Evolutionary conservation across 352 stramenopile species (phyloP).

Genomic region (Globisporangium nodosum): DNA sequence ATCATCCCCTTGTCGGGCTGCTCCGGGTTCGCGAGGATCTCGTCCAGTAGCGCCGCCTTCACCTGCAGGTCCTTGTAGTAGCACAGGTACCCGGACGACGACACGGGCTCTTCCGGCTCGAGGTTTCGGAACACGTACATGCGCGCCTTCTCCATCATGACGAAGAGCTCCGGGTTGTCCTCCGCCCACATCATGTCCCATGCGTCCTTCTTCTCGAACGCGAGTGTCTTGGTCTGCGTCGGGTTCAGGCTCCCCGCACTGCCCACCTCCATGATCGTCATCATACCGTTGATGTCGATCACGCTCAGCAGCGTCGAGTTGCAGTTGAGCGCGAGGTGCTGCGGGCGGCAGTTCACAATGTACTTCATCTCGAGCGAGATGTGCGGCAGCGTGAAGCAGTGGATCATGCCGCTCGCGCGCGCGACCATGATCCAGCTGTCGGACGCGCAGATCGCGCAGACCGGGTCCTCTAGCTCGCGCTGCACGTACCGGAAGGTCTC

Average conservation of each 20-base stretch:
- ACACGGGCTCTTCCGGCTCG: constrained; percentile 85
- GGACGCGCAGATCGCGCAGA: constrained; percentile 82
- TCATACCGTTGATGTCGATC: constrained; percentile 86
- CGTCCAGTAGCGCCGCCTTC: constrained; percentile 78
- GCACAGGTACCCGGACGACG: constrained; percentile 86
- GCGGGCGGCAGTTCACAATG: constrained; percentile 71
- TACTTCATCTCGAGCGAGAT: constrained; percentile 91
- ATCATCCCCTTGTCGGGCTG: constrained; percentile 74
- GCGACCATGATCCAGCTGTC: constrained; percentile 84
- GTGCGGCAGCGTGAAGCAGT: constrained; percentile 89
- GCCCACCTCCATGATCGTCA: constrained; percentile 85
- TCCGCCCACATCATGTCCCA: constrained; percentile 92
- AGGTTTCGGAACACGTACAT: constrained; percentile 88
- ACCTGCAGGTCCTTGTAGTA: constrained; percentile 87
- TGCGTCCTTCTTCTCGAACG: constrained; percentile 84
- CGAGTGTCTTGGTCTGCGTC: constrained; percentile 61
- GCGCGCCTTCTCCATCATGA: constrained; percentile 91
- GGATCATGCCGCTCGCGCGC: constrained; percentile 75
- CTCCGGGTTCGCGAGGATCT: constrained; percentile 80
- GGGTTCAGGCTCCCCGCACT: constrained; percentile 53
- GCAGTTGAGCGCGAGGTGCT: constrained; percentile 87
- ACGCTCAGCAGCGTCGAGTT: constrained; percentile 82
- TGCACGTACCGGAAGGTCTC: constrained; percentile 66
- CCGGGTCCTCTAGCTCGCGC: constrained; percentile 76
- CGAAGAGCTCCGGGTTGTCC: constrained; percentile 90